Evolutionary conservation across 164 flowering plant genomes (phyloP), one percentile per base, ranked within the genome.

Genomic region (Berberis thunbergii): DNA sequence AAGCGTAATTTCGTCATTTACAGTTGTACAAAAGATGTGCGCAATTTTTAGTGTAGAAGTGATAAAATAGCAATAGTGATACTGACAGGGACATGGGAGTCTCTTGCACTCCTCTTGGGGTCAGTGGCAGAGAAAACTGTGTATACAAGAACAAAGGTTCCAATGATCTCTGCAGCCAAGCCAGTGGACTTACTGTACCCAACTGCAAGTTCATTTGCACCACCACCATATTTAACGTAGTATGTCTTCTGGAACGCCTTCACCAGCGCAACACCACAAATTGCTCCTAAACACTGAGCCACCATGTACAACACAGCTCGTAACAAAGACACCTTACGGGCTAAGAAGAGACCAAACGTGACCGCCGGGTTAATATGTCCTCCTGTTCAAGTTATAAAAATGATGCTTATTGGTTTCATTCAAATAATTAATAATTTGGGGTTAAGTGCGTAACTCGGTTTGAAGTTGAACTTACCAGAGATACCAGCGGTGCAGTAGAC

Each of bases 401-500:
- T 8, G 9, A 10, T 41, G 6, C n/a, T 2, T 41, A 2, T 6
- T 2, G 11, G 2, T 52, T 10, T 52, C n/a, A 26, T 26, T 26
- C 26, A 26, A 26, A 26, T 52, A 11, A 52, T 52, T 52, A 8
- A n/a, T 50, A 46, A 46, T 4, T 46, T 8, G 4, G 49, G 4
- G 4, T 46, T 46, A 46, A 46, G 8, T 46, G 49, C 4, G 49
- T 46, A 4, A 46, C 6, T 46, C 4, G 8, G 49, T 46, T 8
- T 46, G 49, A 46, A 4, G 49, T 8, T 46, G 49, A 8, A 72
- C 74, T n/a, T 7, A 91, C 97, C 97, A 5, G 97, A 88, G 74
- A 88, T 91, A 41, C 97, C 97, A 71, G 97, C 97, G 54, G 96
- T 88, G 86, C 97, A 91, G 88, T 88, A 91, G 63, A 91, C 96